Percentiles rank a stretch among this genome's conserved stretches.
phyloP scores from a whole-genome alignment of 768 basidiomycete genomes.

The Pulveroboletus sp. region DNA sequence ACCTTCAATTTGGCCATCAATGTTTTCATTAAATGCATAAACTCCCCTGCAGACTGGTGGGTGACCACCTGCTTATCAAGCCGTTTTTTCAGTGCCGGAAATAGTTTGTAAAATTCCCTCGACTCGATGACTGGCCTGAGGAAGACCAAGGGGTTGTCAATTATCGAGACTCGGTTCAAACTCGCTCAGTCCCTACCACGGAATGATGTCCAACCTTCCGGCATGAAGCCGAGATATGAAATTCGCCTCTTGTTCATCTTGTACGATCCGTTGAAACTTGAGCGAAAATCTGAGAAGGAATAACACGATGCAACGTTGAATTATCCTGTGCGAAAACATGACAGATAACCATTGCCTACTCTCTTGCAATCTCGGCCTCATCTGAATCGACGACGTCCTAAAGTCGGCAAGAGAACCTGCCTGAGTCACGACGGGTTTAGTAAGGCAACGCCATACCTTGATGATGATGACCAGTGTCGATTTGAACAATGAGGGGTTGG shows the following conservation, averaged over 20 bases:
- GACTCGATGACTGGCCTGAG: slow-evolving; percentile 57
- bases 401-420: not conserved
- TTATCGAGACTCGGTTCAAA: not conserved
- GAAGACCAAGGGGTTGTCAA: not conserved
- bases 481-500: slow-evolving; percentile 56
- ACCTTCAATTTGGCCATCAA: slow-evolving; percentile 71
- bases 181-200: slow-evolving; percentile 37
- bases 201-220: slow-evolving; percentile 53
- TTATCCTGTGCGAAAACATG: not conserved
- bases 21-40: slow-evolving; percentile 55
- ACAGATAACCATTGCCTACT: slow-evolving; percentile 35
- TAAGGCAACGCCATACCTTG: slow-evolving; percentile 48
- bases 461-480: slow-evolving; percentile 60
- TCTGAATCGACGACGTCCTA: slow-evolving; percentile 65
- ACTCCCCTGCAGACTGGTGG: slow-evolving; percentile 49
- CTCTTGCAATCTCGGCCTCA: slow-evolving; percentile 52
- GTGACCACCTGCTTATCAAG: slow-evolving; percentile 48
- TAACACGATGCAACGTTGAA: not conserved
- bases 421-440: too few species aligned
- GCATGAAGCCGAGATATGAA: slow-evolving; percentile 59
- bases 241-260: slow-evolving; percentile 56
- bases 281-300: slow-evolving; percentile 41
- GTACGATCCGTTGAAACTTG: slow-evolving; percentile 60
- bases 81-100: slow-evolving; percentile 42
- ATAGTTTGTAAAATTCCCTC: slow-evolving; percentile 54